Conservation (phyloP, 768 basidiomycete species). For the Russula lepida region DNA sequence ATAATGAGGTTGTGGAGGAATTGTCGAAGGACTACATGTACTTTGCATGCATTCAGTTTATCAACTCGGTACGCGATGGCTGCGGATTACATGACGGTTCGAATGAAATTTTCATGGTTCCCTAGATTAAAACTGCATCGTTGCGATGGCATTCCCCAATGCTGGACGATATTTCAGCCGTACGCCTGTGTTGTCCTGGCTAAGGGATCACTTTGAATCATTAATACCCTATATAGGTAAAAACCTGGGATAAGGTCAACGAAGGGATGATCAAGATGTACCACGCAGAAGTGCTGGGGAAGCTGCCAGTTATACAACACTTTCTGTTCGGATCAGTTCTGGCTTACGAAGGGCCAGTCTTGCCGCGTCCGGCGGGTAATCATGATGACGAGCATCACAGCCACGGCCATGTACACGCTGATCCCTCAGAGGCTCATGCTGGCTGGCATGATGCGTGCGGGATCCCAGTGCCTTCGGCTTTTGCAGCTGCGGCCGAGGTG, state of each 20-base stretch:
- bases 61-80: conserved; percentile 65
- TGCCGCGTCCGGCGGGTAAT: conserved; percentile 27
- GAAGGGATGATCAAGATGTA: conserved; percentile 98
- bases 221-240: conserved; percentile 38
- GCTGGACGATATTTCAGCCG: conserved; percentile 95
- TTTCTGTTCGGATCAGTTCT: conserved; percentile 87
- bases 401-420: conserved; percentile 39
- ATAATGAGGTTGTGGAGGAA: conserved; percentile 84
- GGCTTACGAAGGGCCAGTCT: conserved; percentile 52
- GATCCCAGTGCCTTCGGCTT: conserved; percentile 75
- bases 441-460: conserved; percentile 92
- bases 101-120: neutral
- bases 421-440: conserved; percentile 39
- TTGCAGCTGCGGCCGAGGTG: conserved; percentile 57
- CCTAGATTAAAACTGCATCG: conserved; percentile 88
- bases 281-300: conserved; percentile 86
- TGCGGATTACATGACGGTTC: no score
- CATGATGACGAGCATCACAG: conserved; percentile 39
- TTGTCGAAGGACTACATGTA: conserved; percentile 94
- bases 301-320: conserved; percentile 94
- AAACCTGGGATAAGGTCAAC: conserved; percentile 96
- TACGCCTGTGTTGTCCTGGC: conserved; percentile 20
- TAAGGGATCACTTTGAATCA: no score
- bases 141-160: conserved; percentile 98
- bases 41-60: conserved; percentile 90